Evolutionary conservation across 2,329 filamentous ascomycete genomes (phyloP).

Genomic region (Aspergillus ustus): DNA sequence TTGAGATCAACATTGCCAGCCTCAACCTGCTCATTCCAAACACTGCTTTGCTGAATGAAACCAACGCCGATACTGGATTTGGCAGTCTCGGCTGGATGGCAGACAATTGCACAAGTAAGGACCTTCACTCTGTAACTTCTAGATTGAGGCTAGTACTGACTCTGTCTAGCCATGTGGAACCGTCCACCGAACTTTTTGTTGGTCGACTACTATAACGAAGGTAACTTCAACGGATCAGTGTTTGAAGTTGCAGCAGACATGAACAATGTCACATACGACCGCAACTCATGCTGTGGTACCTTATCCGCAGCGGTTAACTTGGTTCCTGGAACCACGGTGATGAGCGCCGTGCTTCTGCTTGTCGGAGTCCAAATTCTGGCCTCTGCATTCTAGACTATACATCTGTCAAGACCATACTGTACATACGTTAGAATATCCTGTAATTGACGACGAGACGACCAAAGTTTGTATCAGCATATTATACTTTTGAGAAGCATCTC

Average conservation of each 20-base stretch:
- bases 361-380: constrained; percentile 30
- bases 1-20: constrained; percentile 70
- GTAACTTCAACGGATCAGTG: constrained; percentile 70
- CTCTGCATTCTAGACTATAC: constrained; percentile 29
- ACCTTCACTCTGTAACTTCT: background rate
- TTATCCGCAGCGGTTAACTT: constrained; percentile 32
- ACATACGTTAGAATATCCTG: constrained; percentile 14
- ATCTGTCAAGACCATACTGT: constrained; percentile 13
- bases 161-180: constrained; percentile 58
- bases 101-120: constrained; percentile 62
- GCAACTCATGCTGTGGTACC: constrained; percentile 45
- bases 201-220: constrained; percentile 83
- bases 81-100: constrained; percentile 70
- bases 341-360: constrained; percentile 28
- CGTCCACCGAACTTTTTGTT: constrained; percentile 77
- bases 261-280: constrained; percentile 73
- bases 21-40: constrained; percentile 72
- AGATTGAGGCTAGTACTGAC: constrained; percentile 20
- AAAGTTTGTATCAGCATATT: background rate
- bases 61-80: constrained; percentile 68
- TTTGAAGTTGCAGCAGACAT: constrained; percentile 73
- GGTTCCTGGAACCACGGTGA: constrained; percentile 24
- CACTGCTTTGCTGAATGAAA: constrained; percentile 69
- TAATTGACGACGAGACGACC: constrained; percentile 19
- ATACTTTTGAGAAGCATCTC: background rate